Base-by-base conservation (phyloP, 2,329 filamentous ascomycete genomes). In the Talaromyces islandicus region DNA sequence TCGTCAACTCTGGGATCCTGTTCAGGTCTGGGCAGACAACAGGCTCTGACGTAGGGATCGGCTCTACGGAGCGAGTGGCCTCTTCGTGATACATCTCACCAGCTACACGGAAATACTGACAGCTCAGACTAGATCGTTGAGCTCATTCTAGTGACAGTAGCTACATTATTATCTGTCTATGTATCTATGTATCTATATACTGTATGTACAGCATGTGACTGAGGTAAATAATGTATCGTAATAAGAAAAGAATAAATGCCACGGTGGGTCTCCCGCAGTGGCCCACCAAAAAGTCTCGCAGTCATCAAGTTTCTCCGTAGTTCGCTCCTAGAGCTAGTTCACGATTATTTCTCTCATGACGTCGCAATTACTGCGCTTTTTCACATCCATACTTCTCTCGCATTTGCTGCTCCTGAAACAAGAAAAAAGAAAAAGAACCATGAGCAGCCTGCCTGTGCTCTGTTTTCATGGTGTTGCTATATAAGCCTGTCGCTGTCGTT, bases 301-400 rank as follows among this genome's bases (percentile, higher is more conserved):
- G 43, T 46, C 43, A 46, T 46, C 21, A 12, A 35, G 32, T 35
- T 27, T 27, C 25, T 27, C 6, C 19, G 1, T 7, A n/a, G n/a
- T n/a, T n/a, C n/a, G n/a, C n/a, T n/a, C n/a, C 17, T 43, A 43
- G 5, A 43, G 19, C 41, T 43, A n/a, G 41, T n/a, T 10, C 0
- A 21, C 3, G 9, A n/a, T 43, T 43, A 43, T 59, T 54, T 56
- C 67, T 68, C 70, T 70, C 69, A 72, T 72, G 70, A 73, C 70
- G 70, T 73, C 70, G 67, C 62, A 63, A 68, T 72, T 68, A 71
- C 62, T 53, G 43, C 43, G n/a, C 48, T 50, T n/a, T 24, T 21
- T 24, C 21, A 46, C 24, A 32, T 57, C 54, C 56, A 61, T 46
- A 35, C 21, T 63, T 66, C 64, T 61, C 60, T 61, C 48, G n/a